These are phyloP conservation scores for Tylopilus sp. DNA, from an alignment of 768 basidiomycete genomes.

Conservation along the genomic window DNA sequence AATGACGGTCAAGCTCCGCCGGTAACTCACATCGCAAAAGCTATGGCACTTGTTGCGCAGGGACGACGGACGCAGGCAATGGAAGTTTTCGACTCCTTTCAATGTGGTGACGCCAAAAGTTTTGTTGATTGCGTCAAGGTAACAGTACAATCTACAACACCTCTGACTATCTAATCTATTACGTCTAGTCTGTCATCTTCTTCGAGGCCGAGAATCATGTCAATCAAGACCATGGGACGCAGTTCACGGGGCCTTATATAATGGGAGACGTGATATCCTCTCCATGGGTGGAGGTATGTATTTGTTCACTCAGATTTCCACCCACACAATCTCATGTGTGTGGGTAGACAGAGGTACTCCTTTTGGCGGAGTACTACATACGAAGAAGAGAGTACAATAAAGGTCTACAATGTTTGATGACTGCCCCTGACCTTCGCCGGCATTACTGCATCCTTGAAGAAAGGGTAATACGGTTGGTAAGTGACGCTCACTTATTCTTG, in stretches of 20 bases:
- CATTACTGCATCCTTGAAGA: slow-evolving; percentile 2
- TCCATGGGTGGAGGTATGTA: slow-evolving; percentile 1
- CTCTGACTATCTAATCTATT: not conserved
- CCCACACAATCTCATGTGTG: not conserved
- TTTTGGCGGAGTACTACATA: not conserved
- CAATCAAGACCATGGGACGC: not conserved
- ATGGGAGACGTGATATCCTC: not conserved
- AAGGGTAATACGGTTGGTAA: slow-evolving; percentile 2
- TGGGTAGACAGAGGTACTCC: not conserved
- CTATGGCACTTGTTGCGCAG: not conserved
- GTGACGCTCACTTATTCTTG: not conserved
- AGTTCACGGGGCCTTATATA: not conserved
- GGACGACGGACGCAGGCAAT: not conserved
- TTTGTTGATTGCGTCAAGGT: slow-evolving; percentile 12
- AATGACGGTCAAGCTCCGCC: not conserved
- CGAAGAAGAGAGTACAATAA: not conserved
- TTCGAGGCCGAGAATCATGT: slow-evolving; percentile 4
- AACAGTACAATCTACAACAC: not conserved
- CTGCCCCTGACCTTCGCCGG: not conserved
- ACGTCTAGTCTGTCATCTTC: slow-evolving; percentile 1
- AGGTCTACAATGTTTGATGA: not conserved
- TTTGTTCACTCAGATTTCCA: not conserved
- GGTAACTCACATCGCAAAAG: slow-evolving; percentile 5
- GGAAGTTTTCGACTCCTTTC: not conserved
- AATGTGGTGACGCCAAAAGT: not conserved